These are phyloP conservation scores for Nemania sp. DNA, from an alignment of 2,329 filamentous ascomycete genomes.

Conservation along the genomic window DNA sequence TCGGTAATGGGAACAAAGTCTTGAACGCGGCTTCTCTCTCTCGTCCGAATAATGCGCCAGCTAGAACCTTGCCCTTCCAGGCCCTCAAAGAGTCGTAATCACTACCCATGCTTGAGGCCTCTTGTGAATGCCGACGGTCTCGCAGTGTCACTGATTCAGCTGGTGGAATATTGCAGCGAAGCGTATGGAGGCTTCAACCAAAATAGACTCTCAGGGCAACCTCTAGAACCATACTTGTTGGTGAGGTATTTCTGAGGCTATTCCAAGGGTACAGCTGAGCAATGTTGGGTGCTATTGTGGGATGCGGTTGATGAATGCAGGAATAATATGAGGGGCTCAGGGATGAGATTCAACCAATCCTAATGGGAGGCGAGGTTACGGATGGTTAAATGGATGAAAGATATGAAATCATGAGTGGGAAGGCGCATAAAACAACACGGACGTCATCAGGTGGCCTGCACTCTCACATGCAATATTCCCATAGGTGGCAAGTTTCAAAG, in stretches of 20 bases:
- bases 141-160: too few relatives aligned
- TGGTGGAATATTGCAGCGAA: background rate
- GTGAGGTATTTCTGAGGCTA: background rate
- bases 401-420: background rate
- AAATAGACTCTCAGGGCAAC: too few relatives aligned
- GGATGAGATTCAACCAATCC: background rate
- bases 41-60: background rate
- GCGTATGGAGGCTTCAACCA: background rate
- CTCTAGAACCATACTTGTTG: background rate
- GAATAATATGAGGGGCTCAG: background rate
- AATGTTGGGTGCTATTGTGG: background rate
- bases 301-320: background rate
- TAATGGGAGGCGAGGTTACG: background rate
- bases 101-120: background rate
- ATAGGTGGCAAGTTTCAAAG: conserved; percentile 12
- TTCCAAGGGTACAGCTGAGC: background rate
- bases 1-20: background rate
- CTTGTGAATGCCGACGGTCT: background rate
- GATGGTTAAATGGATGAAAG: conserved; percentile 9
- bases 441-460: conserved; percentile 4
- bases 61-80: background rate
- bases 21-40: background rate
- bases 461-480: background rate
- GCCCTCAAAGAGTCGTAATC: background rate
- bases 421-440: conserved; percentile 8